Evolutionary conservation across 2,329 filamentous ascomycete species (phyloP).

Genomic region (Raffaelea deltoideospora): DNA sequence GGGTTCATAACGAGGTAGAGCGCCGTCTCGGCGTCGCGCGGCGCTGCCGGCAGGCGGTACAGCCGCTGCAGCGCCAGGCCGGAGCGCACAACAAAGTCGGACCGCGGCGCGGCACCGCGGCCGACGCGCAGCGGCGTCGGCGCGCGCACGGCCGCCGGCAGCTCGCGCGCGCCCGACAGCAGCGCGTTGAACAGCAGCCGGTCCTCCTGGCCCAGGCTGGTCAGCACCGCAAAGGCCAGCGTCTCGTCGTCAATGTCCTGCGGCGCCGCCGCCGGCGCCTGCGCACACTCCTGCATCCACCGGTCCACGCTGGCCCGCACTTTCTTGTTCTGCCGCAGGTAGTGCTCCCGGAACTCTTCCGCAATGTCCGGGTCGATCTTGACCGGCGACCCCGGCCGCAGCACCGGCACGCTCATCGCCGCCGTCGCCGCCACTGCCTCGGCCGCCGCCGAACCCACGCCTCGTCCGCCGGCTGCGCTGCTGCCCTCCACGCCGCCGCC

Average conservation of each 20-base stretch:
- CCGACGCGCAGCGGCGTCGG: conserved; percentile 55
- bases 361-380: conserved; percentile 88
- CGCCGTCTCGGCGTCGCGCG: conserved; percentile 73
- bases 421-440: conserved; percentile 1
- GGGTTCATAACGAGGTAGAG: conserved; percentile 77
- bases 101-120: too few relatives aligned
- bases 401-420: conserved; percentile 40
- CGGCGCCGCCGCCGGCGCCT: conserved; percentile 57
- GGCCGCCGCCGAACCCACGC: too few relatives aligned
- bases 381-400: conserved; percentile 43
- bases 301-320: conserved; percentile 81
- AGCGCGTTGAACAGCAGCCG: conserved; percentile 72
- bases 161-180: conserved; percentile 43
- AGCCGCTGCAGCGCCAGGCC: conserved; percentile 69
- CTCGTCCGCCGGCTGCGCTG: too few relatives aligned
- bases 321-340: conserved; percentile 81
- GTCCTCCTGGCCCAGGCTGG: conserved; percentile 62
- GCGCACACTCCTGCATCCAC: conserved; percentile 72
- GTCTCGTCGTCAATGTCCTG: conserved; percentile 92
- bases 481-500: conserved; percentile 17
- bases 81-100: conserved; percentile 59
- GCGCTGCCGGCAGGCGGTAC: conserved; percentile 57
- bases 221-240: conserved; percentile 82
- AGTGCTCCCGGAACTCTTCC: conserved; percentile 85
- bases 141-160: conserved; percentile 43